Evolutionary conservation across 1,284 basidiomycete genomes (phyloP), one percentile per base, ranked within the genome.

Genomic region (Earliella scabrosa): DNA sequence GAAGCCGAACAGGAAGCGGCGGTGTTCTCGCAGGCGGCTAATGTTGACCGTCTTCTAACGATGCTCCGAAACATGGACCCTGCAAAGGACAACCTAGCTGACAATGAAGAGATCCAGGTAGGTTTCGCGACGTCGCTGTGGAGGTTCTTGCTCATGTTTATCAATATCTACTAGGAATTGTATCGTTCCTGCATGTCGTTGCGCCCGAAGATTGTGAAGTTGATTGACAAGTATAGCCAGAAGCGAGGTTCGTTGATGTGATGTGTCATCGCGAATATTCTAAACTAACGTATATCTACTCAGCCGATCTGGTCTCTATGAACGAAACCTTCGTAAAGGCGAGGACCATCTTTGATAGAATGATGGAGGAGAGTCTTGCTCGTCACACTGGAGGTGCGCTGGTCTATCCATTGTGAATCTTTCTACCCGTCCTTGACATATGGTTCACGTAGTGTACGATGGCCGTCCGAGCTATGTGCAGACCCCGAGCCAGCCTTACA

Each of bases 181-280:
- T 98, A 99, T 73, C 87, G 95, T 56, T 85, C 87, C 14, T 91
- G 91, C 65, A 94, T 99, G 81, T 82, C 87, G 1, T 76, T 98
- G 46, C 83, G 97, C 55, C 94, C 95, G 2, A 95, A 95, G 81
- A 97, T 99, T 61, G 94, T 97, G 61, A 94, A 94, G 66, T 77
- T 99, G 52, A 98, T 99, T 65, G 95, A 98, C 71, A 97, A 97
- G 76, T 99, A 99, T 73, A 95, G 92, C 68, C 95, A 97, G 76
- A 96, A 97, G 76, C 81, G 93, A 79, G 85, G 92, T 88, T 64
- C 53, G 68, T 62, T 40, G 21, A 18, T 4, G 27, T 20, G 20
- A 36, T 43, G 14, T 47, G 16, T n/a, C n/a, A n/a, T n/a, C n/a
- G n/a, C n/a, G n/a, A n/a, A n/a, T n/a, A n/a, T n/a, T n/a, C 14